Conservation (phyloP, 2,329 filamentous ascomycete species). For the Colletotrichum abscissum region DNA sequence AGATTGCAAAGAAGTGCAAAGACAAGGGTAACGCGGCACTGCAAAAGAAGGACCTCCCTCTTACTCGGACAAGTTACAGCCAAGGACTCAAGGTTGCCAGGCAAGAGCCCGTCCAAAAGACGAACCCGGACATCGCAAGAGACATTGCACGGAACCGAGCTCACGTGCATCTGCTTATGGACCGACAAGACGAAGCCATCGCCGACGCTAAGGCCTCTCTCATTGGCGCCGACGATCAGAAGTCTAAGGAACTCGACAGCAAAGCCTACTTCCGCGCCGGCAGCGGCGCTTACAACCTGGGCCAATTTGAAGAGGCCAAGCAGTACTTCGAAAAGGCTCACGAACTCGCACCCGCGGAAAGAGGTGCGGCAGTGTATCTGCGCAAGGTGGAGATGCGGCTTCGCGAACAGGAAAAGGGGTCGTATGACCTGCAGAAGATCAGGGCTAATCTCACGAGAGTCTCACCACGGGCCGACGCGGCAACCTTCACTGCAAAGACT, state of each 20-base stretch:
- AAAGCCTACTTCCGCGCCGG: slow-evolving; percentile 48
- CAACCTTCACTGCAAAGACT: slow-evolving; percentile 42
- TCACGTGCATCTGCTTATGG: slow-evolving; percentile 45
- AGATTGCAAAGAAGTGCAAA: slow-evolving; percentile 39
- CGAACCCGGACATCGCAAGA: slow-evolving; percentile 36
- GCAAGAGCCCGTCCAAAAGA: background rate
- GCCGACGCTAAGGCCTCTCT: slow-evolving; percentile 46
- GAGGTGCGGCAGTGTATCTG: slow-evolving; percentile 37
- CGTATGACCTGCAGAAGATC: slow-evolving; percentile 40
- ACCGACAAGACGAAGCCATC: slow-evolving; percentile 45
- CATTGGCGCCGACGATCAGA: slow-evolving; percentile 21
- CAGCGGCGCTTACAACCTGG: slow-evolving; percentile 43
- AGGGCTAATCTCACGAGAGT: slow-evolving; percentile 38
- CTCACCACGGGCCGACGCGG: slow-evolving; percentile 44
- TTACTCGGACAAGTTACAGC: slow-evolving; percentile 42
- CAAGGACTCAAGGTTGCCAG: slow-evolving; percentile 38
- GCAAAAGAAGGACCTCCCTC: slow-evolving; percentile 33
- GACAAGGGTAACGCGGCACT: slow-evolving; percentile 45
- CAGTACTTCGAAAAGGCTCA: slow-evolving; percentile 40
- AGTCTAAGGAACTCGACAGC: slow-evolving; percentile 39
- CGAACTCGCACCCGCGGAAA: slow-evolving; percentile 40
- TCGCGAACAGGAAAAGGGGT: slow-evolving; percentile 39
- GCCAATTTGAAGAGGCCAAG: slow-evolving; percentile 40
- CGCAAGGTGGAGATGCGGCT: slow-evolving; percentile 38
- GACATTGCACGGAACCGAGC: slow-evolving; percentile 48